Percentiles rank a stretch among this genome's conserved stretches.
Evolutionary conservation across 2,329 filamentous ascomycete species (phyloP).

Genomic region (Cryoendolithus antarcticus): DNA sequence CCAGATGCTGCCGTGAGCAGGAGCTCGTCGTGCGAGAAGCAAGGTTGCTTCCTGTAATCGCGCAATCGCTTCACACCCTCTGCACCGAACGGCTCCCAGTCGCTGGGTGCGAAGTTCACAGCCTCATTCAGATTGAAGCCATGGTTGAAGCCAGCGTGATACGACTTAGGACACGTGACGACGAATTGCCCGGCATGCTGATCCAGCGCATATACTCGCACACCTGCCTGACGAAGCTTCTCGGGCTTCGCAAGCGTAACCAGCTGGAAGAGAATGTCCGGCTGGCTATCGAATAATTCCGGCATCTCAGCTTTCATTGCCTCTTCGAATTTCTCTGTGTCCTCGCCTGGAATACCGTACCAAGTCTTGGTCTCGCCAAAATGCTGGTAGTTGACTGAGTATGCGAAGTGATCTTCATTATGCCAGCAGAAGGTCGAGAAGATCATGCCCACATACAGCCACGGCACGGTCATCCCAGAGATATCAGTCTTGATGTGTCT

Average conservation of each 20-base stretch:
- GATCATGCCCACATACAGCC: slow-evolving; percentile 98
- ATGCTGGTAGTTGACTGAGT: slow-evolving; percentile 96
- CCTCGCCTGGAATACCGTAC: slow-evolving; percentile 93
- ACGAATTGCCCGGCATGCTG: slow-evolving; percentile 93
- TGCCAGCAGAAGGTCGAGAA: slow-evolving; percentile 99
- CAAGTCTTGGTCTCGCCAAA: slow-evolving; percentile 97
- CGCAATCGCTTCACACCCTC: slow-evolving; percentile 76
- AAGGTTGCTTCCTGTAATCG: slow-evolving; percentile 79
- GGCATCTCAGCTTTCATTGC: slow-evolving; percentile 94
- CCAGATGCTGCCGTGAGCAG: slow-evolving; percentile 78
- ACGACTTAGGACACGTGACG: slow-evolving; percentile 91
- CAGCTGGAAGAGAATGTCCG: slow-evolving; percentile 88
- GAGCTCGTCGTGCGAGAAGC: slow-evolving; percentile 94
- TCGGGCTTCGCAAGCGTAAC: slow-evolving; percentile 93
- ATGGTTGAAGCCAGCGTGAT: slow-evolving; percentile 96
- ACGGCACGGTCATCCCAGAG: slow-evolving; percentile 97
- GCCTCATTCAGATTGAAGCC: slow-evolving; percentile 98
- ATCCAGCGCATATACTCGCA: slow-evolving; percentile 87
- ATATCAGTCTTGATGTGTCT: slow-evolving; percentile 97
- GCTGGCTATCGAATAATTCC: slow-evolving; percentile 92
- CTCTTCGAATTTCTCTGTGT: slow-evolving; percentile 86
- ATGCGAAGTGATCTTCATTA: slow-evolving; percentile 95
- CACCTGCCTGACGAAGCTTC: slow-evolving; percentile 82
- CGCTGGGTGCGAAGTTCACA: slow-evolving; percentile 88
- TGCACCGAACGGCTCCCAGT: slow-evolving; percentile 90